Evolutionary conservation across 1,284 basidiomycete species (phyloP).

Genomic region (Exsudoporus floridanus): DNA sequence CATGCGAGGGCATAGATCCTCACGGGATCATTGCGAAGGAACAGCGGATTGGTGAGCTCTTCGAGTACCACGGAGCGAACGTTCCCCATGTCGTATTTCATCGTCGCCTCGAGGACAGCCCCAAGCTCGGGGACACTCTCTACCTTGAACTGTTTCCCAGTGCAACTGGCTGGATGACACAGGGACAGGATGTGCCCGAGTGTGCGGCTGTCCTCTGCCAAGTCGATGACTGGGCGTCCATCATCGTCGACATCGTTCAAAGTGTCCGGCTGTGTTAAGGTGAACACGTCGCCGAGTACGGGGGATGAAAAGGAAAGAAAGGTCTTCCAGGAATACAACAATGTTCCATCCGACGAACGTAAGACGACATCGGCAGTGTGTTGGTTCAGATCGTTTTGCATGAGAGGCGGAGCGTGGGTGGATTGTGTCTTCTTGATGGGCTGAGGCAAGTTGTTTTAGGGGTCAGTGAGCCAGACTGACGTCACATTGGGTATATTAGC

Average conservation of each 20-base stretch:
- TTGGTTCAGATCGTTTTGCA: conserved; percentile 5
- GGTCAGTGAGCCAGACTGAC: no score
- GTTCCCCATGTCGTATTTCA: conserved; percentile 26
- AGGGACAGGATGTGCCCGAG: conserved; percentile 30
- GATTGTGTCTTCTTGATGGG: not conserved
- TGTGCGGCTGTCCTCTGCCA: conserved; percentile 31
- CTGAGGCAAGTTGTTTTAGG: not conserved
- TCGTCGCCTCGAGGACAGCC: conserved; percentile 9
- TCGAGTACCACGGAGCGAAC: not conserved
- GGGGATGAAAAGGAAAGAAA: conserved; percentile 30
- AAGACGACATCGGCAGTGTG: conserved; percentile 30
- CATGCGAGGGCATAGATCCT: conserved; percentile 21
- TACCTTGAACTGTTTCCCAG: not conserved
- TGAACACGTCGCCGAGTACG: conserved; percentile 33
- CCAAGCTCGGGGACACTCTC: conserved; percentile 1
- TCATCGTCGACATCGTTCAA: not conserved
- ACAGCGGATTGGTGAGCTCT: not conserved
- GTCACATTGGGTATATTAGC: no score
- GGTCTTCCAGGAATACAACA: conserved; percentile 27
- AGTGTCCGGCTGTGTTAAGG: conserved; percentile 16
- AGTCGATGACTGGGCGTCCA: conserved; percentile 18
- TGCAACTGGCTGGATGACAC: conserved; percentile 26
- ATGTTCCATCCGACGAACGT: conserved; percentile 25
- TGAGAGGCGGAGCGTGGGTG: not conserved
- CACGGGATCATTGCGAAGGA: conserved; percentile 15